Evolutionary conservation across 768 basidiomycete genomes (phyloP).

Genomic region (Cyclocybe aegerita): DNA sequence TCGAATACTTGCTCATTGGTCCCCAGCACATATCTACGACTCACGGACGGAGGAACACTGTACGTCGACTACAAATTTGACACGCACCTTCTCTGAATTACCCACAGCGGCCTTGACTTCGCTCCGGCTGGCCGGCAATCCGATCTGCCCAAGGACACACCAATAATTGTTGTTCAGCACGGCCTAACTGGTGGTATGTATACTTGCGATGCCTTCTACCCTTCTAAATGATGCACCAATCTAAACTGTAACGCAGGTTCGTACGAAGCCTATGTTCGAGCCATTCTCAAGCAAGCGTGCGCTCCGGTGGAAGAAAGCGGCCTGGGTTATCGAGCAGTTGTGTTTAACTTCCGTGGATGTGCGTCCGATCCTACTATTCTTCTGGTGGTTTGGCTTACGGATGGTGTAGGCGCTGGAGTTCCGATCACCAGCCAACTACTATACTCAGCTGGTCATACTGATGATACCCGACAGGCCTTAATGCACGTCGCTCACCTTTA

Average conservation of each 20-base stretch:
- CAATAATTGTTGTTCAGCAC: slow-evolving; percentile 58
- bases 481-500: slow-evolving; percentile 71
- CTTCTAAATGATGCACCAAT: slow-evolving; percentile 2
- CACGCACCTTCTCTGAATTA: slow-evolving; percentile 1
- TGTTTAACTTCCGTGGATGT: slow-evolving; percentile 94
- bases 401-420: slow-evolving; percentile 70
- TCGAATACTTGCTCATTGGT: background rate
- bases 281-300: slow-evolving; percentile 74
- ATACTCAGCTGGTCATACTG: slow-evolving; percentile 87
- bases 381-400: slow-evolving; percentile 12
- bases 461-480: slow-evolving; percentile 83
- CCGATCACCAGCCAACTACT: slow-evolving; percentile 81
- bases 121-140: slow-evolving; percentile 43
- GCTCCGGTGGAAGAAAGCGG: slow-evolving; percentile 76
- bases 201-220: background rate
- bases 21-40: slow-evolving; percentile 43
- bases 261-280: slow-evolving; percentile 87
- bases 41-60: slow-evolving; percentile 67
- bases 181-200: slow-evolving; percentile 51
- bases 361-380: slow-evolving; percentile 27
- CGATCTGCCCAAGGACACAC: slow-evolving; percentile 36
- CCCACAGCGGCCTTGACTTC: slow-evolving; percentile 63
- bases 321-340: slow-evolving; percentile 85
- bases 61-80: slow-evolving; percentile 27
- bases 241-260: slow-evolving; percentile 53